phyloP scores from a whole-genome alignment of 768 basidiomycete genomes.

The Gyrodon lividus region DNA sequence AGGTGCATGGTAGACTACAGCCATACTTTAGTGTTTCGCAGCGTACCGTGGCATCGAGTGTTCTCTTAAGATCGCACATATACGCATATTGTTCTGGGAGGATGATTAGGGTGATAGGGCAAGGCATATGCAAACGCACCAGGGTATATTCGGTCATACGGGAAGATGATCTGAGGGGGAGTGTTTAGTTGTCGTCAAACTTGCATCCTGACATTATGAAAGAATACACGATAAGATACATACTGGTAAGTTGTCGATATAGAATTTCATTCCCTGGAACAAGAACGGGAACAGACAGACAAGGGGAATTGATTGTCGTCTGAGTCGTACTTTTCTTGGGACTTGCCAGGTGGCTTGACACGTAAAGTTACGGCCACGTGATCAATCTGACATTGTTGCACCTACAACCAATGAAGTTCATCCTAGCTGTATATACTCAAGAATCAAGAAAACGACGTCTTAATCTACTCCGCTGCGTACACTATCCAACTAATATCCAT shows the following conservation, averaged over 20 bases:
- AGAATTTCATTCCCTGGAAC: constrained; percentile 64
- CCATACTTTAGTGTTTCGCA: background rate
- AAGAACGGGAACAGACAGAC: background rate
- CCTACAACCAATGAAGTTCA: no score
- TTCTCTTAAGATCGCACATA: constrained; percentile 97
- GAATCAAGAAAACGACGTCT: no score
- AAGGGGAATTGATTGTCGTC: background rate
- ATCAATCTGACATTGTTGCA: no score
- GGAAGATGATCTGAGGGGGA: constrained; percentile 71
- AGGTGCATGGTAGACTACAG: constrained; percentile 3
- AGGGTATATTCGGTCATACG: constrained; percentile 94
- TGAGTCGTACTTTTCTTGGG: background rate
- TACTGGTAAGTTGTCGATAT: constrained; percentile 78
- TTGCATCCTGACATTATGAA: background rate
- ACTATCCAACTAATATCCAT: background rate
- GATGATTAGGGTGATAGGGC: constrained; percentile 6
- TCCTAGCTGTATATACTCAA: no score
- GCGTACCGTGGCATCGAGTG: constrained; percentile 87
- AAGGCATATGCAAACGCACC: constrained; percentile 45
- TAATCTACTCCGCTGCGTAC: background rate
- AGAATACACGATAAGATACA: constrained; percentile 21
- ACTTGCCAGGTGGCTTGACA: no score
- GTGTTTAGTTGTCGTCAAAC: background rate
- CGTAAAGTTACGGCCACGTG: background rate
- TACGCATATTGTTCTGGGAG: constrained; percentile 93